Evolutionary conservation across 306 rosid genomes (phyloP).

Genomic region (Quercus cerris): DNA sequence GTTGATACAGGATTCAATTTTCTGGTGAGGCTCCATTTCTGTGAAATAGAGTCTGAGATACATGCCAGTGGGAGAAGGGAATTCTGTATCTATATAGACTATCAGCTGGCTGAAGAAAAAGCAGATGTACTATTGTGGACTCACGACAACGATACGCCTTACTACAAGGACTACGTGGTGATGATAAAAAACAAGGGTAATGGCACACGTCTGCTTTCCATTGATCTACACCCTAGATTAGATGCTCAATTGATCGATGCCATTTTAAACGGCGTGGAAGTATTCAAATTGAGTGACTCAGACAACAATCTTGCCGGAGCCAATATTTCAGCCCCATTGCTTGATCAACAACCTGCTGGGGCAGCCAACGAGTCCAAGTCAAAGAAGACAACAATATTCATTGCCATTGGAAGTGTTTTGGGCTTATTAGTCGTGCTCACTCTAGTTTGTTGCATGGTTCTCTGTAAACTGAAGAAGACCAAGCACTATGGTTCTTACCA

Average conservation of each 20-base stretch:
- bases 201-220: conserved; percentile 26
- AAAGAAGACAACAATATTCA: background rate
- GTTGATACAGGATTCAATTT: conserved; percentile 41
- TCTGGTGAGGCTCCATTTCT: conserved; percentile 39
- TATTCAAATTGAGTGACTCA: conserved; percentile 21
- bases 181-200: background rate
- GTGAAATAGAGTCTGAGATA: background rate
- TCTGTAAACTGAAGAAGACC: background rate
- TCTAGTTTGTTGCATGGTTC: background rate
- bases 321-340: background rate
- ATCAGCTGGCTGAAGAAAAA: background rate
- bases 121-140: background rate
- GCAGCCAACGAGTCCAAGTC: background rate
- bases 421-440: background rate
- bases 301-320: background rate
- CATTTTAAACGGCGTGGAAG: conserved; percentile 24
- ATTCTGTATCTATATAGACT: background rate
- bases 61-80: background rate
- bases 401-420: background rate
- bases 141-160: background rate
- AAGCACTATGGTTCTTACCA: background rate
- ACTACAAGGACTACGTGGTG: background rate
- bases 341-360: background rate
- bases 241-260: background rate
- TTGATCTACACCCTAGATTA: background rate